Evolutionary conservation across 1,284 basidiomycete genomes (phyloP).

Genomic region (Ganoderma leucocontextum): DNA sequence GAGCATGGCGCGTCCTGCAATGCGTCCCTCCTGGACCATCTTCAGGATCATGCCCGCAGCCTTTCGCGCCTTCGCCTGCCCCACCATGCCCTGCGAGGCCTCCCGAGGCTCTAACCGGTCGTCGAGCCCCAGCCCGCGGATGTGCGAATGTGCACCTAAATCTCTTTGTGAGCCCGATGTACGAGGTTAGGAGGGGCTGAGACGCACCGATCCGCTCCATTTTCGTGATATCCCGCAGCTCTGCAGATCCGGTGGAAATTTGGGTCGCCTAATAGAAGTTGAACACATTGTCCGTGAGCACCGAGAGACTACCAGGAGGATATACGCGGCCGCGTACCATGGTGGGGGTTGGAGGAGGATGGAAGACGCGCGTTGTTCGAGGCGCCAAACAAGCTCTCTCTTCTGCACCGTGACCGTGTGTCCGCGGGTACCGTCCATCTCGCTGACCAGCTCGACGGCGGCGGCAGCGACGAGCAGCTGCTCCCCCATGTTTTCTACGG

Average conservation of each 20-base stretch:
- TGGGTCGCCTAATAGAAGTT: conserved; percentile 56
- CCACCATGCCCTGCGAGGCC: conserved; percentile 95
- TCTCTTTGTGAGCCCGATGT: background rate
- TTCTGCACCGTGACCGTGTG: conserved; percentile 30
- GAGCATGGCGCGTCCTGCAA: conserved; percentile 94
- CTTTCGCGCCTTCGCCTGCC: conserved; percentile 93
- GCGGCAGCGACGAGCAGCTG: conserved; percentile 31
- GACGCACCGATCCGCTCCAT: conserved; percentile 92
- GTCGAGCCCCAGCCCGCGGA: conserved; percentile 93
- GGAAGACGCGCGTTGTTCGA: conserved; percentile 46
- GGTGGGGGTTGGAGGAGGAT: conserved; percentile 33
- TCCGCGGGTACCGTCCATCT: conserved; percentile 17
- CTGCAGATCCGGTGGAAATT: conserved; percentile 77
- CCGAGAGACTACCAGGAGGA: background rate
- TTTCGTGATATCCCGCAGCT: conserved; percentile 90
- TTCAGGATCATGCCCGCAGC: conserved; percentile 97
- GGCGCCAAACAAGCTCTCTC: conserved; percentile 41
- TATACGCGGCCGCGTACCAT: conserved; percentile 37
- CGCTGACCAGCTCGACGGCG: conserved; percentile 31
- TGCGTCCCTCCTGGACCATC: conserved; percentile 96
- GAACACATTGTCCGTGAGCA: conserved; percentile 30
- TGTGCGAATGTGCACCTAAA: conserved; percentile 97
- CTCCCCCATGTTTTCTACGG: conserved; percentile 40
- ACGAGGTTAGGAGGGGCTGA: conserved; percentile 13
- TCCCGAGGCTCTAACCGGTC: conserved; percentile 89